These are phyloP conservation scores for Hortiboletus flavorubellus DNA, from an alignment of 768 basidiomycete species.

Conservation along the genomic window DNA sequence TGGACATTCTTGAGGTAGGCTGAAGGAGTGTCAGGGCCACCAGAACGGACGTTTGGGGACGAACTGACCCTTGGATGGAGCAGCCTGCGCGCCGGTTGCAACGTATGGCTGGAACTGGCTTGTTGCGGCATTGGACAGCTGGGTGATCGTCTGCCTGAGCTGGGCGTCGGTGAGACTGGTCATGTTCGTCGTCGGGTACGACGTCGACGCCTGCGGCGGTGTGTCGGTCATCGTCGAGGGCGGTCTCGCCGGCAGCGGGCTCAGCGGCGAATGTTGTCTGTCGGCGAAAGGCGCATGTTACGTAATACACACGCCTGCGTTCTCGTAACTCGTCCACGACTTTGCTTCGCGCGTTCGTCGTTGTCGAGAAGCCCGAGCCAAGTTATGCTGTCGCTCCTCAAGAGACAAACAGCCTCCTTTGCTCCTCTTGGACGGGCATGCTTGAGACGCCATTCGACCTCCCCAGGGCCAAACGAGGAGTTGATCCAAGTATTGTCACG, in stretches of 20 bases:
- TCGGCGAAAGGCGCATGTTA: conserved; percentile 22
- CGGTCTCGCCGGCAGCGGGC: neutral
- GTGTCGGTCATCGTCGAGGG: conserved; percentile 27
- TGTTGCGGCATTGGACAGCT: conserved; percentile 41
- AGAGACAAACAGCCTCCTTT: neutral
- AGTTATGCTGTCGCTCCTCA: conserved; percentile 23
- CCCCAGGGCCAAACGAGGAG: conserved; percentile 33
- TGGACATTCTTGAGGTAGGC: conserved; percentile 69
- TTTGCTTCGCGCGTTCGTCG: neutral
- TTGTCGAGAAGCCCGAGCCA: neutral
- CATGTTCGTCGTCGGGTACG: conserved; percentile 35
- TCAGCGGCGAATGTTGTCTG: neutral
- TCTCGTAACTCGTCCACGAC: neutral
- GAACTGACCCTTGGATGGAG: conserved; percentile 29
- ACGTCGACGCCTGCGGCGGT: conserved; percentile 24
- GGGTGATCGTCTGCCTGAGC: conserved; percentile 59
- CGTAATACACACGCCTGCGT: conserved; percentile 12
- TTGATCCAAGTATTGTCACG: conserved; percentile 40
- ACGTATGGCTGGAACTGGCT: conserved; percentile 35
- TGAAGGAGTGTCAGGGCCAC: conserved; percentile 24
- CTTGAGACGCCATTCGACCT: conserved; percentile 17
- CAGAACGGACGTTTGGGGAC: neutral
- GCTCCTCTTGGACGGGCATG: conserved; percentile 2
- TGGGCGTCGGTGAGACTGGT: conserved; percentile 58
- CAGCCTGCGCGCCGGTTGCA: conserved; percentile 28